These are phyloP conservation scores for Harringtonia lauricola DNA, from an alignment of 2,329 filamentous ascomycete genomes.

Conservation along the genomic window DNA sequence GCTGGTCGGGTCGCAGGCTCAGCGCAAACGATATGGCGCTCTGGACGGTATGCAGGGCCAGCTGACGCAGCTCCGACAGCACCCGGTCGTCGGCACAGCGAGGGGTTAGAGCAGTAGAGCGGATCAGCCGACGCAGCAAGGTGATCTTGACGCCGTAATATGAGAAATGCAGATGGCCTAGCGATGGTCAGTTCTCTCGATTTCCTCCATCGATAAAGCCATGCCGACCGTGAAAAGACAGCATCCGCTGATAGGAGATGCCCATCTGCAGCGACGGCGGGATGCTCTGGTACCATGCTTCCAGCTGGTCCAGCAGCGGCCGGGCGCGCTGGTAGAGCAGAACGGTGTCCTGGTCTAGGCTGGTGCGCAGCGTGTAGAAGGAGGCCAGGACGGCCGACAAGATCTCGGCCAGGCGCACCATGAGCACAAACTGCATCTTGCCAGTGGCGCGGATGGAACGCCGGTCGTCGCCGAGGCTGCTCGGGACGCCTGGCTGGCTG, in stretches of 20 bases:
- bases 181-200: too few species aligned
- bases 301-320: conserved; percentile 33
- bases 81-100: conserved; percentile 18
- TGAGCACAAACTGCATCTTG: conserved; percentile 30
- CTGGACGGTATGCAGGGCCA: conserved; percentile 20
- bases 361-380: conserved; percentile 27
- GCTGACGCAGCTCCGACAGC: conserved; percentile 19
- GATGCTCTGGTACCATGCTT: conserved; percentile 15
- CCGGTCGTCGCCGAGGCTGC: conserved; percentile 13
- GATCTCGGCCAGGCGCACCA: conserved; percentile 34
- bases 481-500: neutral
- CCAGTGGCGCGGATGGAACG: conserved; percentile 16
- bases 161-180: conserved; percentile 29
- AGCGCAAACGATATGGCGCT: conserved; percentile 4
- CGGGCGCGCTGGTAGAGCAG: conserved; percentile 23
- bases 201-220: too few species aligned
- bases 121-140: conserved; percentile 32
- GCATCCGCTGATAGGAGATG: conserved; percentile 25
- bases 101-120: conserved; percentile 19
- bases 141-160: conserved; percentile 35
- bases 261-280: conserved; percentile 33
- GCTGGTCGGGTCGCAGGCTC: conserved; percentile 5
- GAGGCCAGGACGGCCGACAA: conserved; percentile 32
- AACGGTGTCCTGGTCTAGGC: conserved; percentile 11
- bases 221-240: conserved; percentile 22